A percentile compares a stretch with the other conserved stretches of the same genome.
Evolutionary conservation across 768 basidiomycete species (phyloP).

Genomic region (Leccinum broughii): DNA sequence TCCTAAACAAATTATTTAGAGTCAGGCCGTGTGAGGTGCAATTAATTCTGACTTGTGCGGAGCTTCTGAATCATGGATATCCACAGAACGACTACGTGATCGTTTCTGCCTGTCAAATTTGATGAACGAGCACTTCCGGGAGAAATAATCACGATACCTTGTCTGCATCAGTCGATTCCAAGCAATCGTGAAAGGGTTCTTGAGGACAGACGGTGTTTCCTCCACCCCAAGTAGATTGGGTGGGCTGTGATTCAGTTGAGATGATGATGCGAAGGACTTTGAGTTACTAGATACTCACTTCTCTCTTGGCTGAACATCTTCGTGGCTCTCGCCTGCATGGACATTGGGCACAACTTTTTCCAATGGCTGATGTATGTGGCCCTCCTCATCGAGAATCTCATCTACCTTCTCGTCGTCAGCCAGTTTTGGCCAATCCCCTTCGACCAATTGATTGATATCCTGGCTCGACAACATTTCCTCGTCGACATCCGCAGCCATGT

Average conservation of each 20-base stretch:
- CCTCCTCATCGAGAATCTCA: conserved; percentile 15
- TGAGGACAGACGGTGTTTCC: background rate
- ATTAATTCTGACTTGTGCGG: conserved; percentile 25
- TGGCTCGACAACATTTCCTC: conserved; percentile 34
- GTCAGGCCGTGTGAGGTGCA: background rate
- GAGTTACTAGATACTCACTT: conserved; percentile 2
- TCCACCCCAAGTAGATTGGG: background rate
- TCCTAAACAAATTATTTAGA: conserved; percentile 7
- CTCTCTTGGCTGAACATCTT: background rate
- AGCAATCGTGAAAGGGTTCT: conserved; percentile 22
- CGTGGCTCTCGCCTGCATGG: background rate
- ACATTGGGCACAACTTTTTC: background rate
- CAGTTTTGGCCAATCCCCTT: conserved; percentile 22
- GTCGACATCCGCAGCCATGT: conserved; percentile 32
- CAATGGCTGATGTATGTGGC: background rate
- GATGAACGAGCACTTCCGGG: conserved; percentile 2
- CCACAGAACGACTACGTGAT: conserved; percentile 22
- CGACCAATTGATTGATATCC: conserved; percentile 33
- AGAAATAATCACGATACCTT: conserved; percentile 8
- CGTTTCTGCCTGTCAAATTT: conserved; percentile 23
- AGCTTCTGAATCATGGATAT: conserved; percentile 6
- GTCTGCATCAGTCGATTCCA: conserved; percentile 23
- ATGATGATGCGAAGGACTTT: background rate
- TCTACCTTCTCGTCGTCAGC: conserved; percentile 13
- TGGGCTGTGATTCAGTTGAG: conserved; percentile 1